These are phyloP conservation scores for Trichoderma sp. DNA, from an alignment of 2,329 filamentous ascomycete genomes.

Conservation along the genomic window DNA sequence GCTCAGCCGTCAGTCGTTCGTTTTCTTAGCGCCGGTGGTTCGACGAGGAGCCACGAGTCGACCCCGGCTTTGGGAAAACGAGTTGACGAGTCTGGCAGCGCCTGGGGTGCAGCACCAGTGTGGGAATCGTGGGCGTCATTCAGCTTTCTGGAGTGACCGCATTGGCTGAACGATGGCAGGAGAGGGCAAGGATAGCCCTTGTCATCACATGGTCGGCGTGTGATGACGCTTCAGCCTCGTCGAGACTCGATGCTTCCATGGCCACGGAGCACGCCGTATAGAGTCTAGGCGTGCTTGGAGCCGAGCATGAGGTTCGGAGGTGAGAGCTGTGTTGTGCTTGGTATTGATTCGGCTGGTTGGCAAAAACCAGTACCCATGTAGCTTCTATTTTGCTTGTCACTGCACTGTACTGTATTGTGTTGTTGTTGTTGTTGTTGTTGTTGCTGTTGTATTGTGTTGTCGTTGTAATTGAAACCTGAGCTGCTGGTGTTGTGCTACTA, in stretches of 20 bases:
- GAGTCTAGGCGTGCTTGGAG: not conserved
- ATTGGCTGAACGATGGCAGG: not conserved
- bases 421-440: not conserved
- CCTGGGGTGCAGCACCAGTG: not conserved
- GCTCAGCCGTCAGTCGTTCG: slow-evolving; percentile 16
- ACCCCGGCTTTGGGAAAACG: not conserved
- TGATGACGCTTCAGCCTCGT: slow-evolving; percentile 2
- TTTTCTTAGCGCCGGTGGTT: slow-evolving; percentile 7
- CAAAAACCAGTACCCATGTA: not conserved
- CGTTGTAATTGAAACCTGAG: not conserved
- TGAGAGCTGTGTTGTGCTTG: not conserved
- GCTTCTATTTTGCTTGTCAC: not conserved
- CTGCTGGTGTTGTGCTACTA: not conserved
- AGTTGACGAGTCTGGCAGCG: not conserved
- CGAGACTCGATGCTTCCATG: not conserved
- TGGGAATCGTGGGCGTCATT: not conserved
- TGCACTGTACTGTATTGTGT: not conserved
- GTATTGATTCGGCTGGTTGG: not conserved
- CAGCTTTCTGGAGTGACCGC: not conserved
- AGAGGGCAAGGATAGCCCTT: not conserved
- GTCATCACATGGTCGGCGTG: not conserved
- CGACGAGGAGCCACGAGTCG: slow-evolving; percentile 1
- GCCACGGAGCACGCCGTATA: not conserved
- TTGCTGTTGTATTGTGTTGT: not conserved
- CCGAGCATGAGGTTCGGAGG: not conserved